Evolutionary conservation across 331 rosid species (phyloP).

Genomic region (Cucumis variabilis): DNA sequence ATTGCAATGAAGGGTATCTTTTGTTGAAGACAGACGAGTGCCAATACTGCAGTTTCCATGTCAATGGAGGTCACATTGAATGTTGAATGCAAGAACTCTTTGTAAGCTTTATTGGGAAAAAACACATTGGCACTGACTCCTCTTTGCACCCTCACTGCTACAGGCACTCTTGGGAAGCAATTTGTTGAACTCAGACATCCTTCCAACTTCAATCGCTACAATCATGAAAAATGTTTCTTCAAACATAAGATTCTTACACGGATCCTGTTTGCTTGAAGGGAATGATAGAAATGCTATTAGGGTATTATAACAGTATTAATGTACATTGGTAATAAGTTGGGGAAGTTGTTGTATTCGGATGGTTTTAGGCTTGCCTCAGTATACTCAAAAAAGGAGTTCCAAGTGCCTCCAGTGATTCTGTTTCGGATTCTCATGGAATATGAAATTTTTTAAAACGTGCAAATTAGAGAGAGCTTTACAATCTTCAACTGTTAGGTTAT

Average conservation of each 20-base stretch:
- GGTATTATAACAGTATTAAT: background rate
- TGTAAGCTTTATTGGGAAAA: constrained; percentile 68
- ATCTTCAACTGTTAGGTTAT: background rate
- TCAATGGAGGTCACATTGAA: constrained; percentile 65
- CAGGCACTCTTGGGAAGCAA: constrained; percentile 69
- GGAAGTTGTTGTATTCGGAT: no score
- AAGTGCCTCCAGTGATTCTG: background rate
- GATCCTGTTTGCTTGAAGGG: background rate
- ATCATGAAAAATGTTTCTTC: background rate
- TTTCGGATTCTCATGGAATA: background rate
- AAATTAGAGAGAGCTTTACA: background rate
- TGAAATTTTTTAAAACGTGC: background rate
- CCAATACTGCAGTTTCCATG: constrained; percentile 83
- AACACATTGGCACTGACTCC: constrained; percentile 65
- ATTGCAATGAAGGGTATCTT: constrained; percentile 61
- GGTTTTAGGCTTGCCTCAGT: background rate
- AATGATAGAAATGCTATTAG: background rate
- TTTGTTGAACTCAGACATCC: constrained; percentile 63
- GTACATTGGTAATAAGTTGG: no score
- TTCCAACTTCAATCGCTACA: constrained; percentile 50
- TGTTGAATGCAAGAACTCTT: constrained; percentile 57
- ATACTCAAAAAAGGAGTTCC: background rate
- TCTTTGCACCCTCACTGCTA: constrained; percentile 55
- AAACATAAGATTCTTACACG: background rate
- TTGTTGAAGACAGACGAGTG: constrained; percentile 63